These are phyloP conservation scores for Syncephalis fuscata DNA, from an alignment of 371 early-diverging fungal species.

Conservation along the genomic window DNA sequence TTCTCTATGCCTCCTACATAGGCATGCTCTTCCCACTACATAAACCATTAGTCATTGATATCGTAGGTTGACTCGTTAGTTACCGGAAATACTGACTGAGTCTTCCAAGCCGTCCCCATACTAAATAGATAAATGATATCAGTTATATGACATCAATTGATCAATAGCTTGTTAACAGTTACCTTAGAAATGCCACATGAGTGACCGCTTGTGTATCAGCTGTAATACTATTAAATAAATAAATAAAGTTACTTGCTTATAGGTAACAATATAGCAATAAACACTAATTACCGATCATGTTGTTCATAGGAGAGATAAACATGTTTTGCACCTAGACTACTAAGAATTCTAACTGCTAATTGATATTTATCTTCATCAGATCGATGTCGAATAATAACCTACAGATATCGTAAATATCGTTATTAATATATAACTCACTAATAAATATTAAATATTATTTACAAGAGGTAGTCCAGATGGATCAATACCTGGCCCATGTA, in stretches of 20 bases:
- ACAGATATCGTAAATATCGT: background rate
- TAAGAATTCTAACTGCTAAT: constrained; percentile 41
- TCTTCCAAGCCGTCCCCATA: constrained; percentile 92
- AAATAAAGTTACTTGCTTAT: background rate
- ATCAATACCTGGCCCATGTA: constrained; percentile 87
- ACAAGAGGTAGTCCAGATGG: constrained; percentile 74
- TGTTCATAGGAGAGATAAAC: constrained; percentile 63
- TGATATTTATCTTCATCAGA: constrained; percentile 36
- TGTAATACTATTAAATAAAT: constrained; percentile 33
- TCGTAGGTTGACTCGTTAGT: constrained; percentile 1
- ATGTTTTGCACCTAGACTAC: constrained; percentile 58
- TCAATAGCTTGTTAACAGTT: background rate
- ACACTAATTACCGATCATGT: constrained; percentile 45
- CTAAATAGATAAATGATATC: constrained; percentile 12
- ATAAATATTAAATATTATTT: background rate
- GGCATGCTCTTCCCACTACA: constrained; percentile 66
- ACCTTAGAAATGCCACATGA: constrained; percentile 81
- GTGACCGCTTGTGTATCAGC: constrained; percentile 97
- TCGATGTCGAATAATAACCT: constrained; percentile 64
- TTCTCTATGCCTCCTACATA: constrained; percentile 90
- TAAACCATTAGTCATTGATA: background rate
- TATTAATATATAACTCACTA: background rate
- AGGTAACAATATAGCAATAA: background rate
- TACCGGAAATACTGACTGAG: constrained; percentile 63
- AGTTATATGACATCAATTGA: constrained; percentile 1